Evolutionary conservation across 306 rosid species (phyloP).

Genomic region (Begonia fuchsioides): DNA sequence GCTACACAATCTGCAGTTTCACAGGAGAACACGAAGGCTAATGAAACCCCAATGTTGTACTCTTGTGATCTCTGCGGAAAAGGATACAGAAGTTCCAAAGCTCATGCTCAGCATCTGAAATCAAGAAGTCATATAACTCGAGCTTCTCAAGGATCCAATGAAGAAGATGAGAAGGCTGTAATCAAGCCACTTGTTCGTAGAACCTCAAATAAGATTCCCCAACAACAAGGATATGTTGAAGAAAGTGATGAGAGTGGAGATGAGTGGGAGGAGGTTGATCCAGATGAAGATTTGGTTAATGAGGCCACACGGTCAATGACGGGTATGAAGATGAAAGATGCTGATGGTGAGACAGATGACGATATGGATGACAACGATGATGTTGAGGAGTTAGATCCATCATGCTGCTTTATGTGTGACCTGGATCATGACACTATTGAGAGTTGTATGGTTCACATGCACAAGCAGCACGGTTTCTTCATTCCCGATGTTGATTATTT

Average conservation of each 20-base stretch:
- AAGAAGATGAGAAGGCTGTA: conserved; percentile 49
- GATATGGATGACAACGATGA: conserved; percentile 19
- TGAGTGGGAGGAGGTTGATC: conserved; percentile 88
- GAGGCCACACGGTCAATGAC: conserved; percentile 36
- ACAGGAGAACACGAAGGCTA: conserved; percentile 41
- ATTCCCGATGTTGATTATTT: conserved; percentile 87
- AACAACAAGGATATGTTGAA: conserved; percentile 23
- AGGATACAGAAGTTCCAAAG: conserved; percentile 68
- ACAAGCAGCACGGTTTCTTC: conserved; percentile 89
- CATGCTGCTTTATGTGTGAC: conserved; percentile 94
- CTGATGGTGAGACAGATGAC: conserved; percentile 42
- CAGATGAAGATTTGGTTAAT: conserved; percentile 39
- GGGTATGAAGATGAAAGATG: conserved; percentile 22
- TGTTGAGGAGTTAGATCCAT: conserved; percentile 59
- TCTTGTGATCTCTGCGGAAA: conserved; percentile 87
- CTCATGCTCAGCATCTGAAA: conserved; percentile 89
- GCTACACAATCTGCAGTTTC: conserved; percentile 66
- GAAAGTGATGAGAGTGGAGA: conserved; percentile 62
- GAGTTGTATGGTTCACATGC: conserved; percentile 94
- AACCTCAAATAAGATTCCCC: conserved; percentile 38
- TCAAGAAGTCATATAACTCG: conserved; percentile 51
- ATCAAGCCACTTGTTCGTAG: conserved; percentile 58
- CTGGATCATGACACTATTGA: conserved; percentile 46
- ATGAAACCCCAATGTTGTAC: conserved; percentile 72
- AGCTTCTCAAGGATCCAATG: conserved; percentile 45